phyloP scores from a whole-genome alignment of 257 asterid genomes.

The Jasminum sambac region DNA sequence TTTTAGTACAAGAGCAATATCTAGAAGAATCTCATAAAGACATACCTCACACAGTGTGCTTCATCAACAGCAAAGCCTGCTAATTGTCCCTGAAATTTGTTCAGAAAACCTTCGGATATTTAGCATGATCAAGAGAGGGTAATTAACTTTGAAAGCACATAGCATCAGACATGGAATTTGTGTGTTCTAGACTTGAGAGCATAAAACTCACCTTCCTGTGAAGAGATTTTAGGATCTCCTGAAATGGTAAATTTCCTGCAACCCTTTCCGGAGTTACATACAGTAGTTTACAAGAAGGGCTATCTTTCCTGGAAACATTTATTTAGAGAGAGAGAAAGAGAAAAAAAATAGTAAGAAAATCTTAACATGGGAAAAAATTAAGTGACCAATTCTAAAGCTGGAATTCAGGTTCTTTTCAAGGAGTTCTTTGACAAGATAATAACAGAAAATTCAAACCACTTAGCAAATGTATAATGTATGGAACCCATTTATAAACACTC shows the following conservation, averaged over 20 bases:
- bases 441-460: not conserved
- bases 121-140: conserved; percentile 15
- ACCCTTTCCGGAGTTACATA: conserved; percentile 97
- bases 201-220: conserved; percentile 61
- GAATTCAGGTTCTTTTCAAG: not conserved
- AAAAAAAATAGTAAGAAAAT: conserved; percentile 9
- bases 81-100: conserved; percentile 68
- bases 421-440: not conserved
- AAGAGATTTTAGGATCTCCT: conserved; percentile 63
- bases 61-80: conserved; percentile 96
- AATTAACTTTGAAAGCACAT: conserved; percentile 13
- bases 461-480: too few relatives aligned
- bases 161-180: conserved; percentile 18
- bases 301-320: conserved; percentile 66
- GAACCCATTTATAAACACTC: too few relatives aligned
- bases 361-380: conserved; percentile 15
- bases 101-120: conserved; percentile 16
- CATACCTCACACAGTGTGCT: conserved; percentile 96
- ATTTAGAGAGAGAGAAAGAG: too few relatives aligned
- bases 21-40: conserved; percentile 14
- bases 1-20: conserved; percentile 10
- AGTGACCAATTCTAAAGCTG: conserved; percentile 5
- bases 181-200: conserved; percentile 11
- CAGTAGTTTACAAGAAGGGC: conserved; percentile 91
- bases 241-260: conserved; percentile 86